phyloP scores from a whole-genome alignment of 768 basidiomycete genomes.

The Punctularia strigosozonata region DNA sequence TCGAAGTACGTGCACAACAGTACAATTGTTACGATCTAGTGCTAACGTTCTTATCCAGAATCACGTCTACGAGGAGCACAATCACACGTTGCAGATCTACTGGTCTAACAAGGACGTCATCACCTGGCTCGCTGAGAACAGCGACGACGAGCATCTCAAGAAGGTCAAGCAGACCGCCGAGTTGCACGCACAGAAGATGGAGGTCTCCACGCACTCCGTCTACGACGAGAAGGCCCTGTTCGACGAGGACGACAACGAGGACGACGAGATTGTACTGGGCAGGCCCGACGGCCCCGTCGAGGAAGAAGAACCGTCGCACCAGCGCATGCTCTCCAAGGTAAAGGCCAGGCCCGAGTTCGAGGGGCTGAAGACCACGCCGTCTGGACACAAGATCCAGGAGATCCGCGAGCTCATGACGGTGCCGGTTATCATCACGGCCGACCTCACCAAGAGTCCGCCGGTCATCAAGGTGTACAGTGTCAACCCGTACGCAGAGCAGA shows the following conservation, averaged over 20 bases:
- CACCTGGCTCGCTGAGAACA: constrained; percentile 88
- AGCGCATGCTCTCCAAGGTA: constrained; percentile 65
- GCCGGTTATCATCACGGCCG: constrained; percentile 90
- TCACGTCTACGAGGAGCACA: constrained; percentile 92
- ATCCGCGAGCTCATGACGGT: constrained; percentile 90
- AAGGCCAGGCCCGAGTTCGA: constrained; percentile 76
- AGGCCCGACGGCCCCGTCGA: constrained; percentile 32
- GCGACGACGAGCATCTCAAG: constrained; percentile 91
- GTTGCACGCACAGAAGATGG: constrained; percentile 86
- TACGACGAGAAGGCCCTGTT: constrained; percentile 84
- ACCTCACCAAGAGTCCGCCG: constrained; percentile 90
- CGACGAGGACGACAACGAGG: constrained; percentile 75
- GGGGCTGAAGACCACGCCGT: constrained; percentile 55
- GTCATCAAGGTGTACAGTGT: constrained; percentile 97
- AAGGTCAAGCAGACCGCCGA: constrained; percentile 91
- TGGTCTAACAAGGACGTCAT: constrained; percentile 95
- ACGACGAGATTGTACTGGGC: constrained; percentile 75
- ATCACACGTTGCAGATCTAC: constrained; percentile 85
- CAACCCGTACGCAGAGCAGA: constrained; percentile 71
- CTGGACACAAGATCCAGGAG: constrained; percentile 93
- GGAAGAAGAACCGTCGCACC: constrained; percentile 55
- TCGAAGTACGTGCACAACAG: constrained; percentile 83
- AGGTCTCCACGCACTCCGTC: constrained; percentile 73
- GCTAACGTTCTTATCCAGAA: constrained; percentile 42
- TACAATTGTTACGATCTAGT: background rate